Evolutionary conservation across 176 grass and related monocot species (phyloP), one percentile per base, ranked within the genome.

Genomic region (Phoenix dactylifera): DNA sequence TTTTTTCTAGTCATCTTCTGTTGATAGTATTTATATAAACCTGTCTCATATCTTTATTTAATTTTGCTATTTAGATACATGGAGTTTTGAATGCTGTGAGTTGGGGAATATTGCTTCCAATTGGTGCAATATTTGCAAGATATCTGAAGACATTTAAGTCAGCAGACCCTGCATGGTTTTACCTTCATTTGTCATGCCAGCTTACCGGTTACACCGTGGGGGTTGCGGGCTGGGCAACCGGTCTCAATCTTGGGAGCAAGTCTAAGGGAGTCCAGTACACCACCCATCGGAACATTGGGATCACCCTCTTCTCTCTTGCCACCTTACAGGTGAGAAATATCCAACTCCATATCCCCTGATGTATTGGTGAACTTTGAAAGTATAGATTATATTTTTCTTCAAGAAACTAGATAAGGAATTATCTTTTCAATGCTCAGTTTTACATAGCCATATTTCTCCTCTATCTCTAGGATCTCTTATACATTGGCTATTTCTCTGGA

Each of bases 151-250:
- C 83, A 24, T 83, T 93, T 74, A 58, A 72, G 4, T 66, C 83
- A 4, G 74, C 83, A 0, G 81, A 86, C 66, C 77, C 89, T 1
- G 80, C 83, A 16, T 93, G 89, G 89, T 93, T 93, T 71, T 86
- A 93, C 44, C 80, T 80, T 32, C 89, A 93, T 66, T 62, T 77
- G 10, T 44, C 70, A 14, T 93, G 77, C 75, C 89, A 93, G 54
- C 60, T 71, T 14, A 50, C 18, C 0, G 89, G 89, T 24, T 93
- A 87, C 26, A 54, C 6, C n/a, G 26, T 84, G 6, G 89, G 89
- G 18, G 77, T 87, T 39, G 64, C 66, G 59, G 89, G 89, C 64
- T 93, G 84, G 80, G 83, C 62, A 32, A 82, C 81, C 19, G 83
- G 89, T 58, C 62, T 93, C 66, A 62, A 75, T 20, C 83, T 93